phyloP scores from a whole-genome alignment of 1,284 basidiomycete species.

The Naganishia albida region DNA sequence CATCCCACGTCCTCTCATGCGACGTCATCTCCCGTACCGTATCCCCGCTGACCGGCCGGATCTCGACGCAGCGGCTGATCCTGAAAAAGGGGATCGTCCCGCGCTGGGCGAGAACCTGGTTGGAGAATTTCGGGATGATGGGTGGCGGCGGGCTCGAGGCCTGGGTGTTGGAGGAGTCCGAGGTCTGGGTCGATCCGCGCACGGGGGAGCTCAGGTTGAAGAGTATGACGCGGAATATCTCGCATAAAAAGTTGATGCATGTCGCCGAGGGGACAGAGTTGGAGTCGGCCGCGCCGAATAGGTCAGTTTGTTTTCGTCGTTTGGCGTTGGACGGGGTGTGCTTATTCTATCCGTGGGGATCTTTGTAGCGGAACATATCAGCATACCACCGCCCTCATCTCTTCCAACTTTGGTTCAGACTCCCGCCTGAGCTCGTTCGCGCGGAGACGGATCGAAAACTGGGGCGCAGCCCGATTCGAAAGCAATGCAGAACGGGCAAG shows the following conservation, averaged over 20 bases:
- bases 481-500: conserved; percentile 50
- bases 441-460: conserved; percentile 50
- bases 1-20: conserved; percentile 89
- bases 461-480: conserved; percentile 51
- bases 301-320: conserved; percentile 38
- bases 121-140: conserved; percentile 54
- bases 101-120: conserved; percentile 75
- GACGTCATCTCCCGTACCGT: conserved; percentile 84
- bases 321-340: neutral
- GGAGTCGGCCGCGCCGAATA: conserved; percentile 41
- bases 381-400: conserved; percentile 50
- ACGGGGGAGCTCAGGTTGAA: conserved; percentile 43
- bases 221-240: conserved; percentile 49
- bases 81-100: conserved; percentile 88
- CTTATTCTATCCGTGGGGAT: neutral
- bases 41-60: conserved; percentile 66
- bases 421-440: conserved; percentile 45
- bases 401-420: conserved; percentile 49
- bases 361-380: conserved; percentile 46
- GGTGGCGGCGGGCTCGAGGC: conserved; percentile 62
- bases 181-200: conserved; percentile 58
- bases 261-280: conserved; percentile 51
- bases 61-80: conserved; percentile 87
- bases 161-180: conserved; percentile 88
- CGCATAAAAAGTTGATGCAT: conserved; percentile 54